These are phyloP conservation scores for Bipolaris bicolor DNA, from an alignment of 2,329 filamentous ascomycete genomes.

Conservation along the genomic window DNA sequence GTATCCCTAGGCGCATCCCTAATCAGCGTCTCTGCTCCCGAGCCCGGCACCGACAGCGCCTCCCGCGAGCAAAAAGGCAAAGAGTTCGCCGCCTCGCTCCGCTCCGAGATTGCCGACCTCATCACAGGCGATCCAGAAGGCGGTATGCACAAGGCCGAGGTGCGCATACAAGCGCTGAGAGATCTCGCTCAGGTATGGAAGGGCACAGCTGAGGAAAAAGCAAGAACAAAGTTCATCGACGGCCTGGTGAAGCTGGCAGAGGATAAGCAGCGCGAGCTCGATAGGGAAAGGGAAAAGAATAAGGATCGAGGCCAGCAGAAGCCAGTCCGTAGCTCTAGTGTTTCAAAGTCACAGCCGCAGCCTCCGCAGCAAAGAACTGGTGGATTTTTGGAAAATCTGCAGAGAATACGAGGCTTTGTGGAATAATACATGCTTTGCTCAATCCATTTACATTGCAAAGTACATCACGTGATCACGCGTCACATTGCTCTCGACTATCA, in stretches of 20 bases:
- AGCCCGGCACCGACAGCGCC: conserved; percentile 68
- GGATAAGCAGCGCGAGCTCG: conserved; percentile 63
- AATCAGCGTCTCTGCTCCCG: conserved; percentile 86
- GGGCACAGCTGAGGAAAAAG: conserved; percentile 93
- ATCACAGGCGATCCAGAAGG: conserved; percentile 61
- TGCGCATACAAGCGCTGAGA: conserved; percentile 77
- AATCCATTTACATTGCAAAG: background rate
- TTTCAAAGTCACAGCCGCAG: conserved; percentile 22
- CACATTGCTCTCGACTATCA: background rate
- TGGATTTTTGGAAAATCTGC: conserved; percentile 49
- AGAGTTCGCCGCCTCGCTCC: conserved; percentile 73
- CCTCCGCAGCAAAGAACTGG: conserved; percentile 35
- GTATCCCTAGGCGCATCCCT: conserved; percentile 83
- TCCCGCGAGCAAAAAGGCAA: conserved; percentile 87
- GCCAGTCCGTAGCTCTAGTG: conserved; percentile 31
- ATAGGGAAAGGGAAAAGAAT: conserved; percentile 43
- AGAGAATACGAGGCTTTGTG: conserved; percentile 46
- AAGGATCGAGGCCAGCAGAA: conserved; percentile 27
- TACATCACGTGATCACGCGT: conserved; percentile 22
- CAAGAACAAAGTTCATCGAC: conserved; percentile 80
- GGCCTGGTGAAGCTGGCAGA: conserved; percentile 81
- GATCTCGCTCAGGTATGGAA: conserved; percentile 84
- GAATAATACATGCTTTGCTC: conserved; percentile 20
- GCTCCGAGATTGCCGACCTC: conserved; percentile 73
- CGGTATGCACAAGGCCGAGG: conserved; percentile 75